phyloP scores from a whole-genome alignment of 2,329 filamentous ascomycete genomes.

The Ophiostoma australiae region DNA sequence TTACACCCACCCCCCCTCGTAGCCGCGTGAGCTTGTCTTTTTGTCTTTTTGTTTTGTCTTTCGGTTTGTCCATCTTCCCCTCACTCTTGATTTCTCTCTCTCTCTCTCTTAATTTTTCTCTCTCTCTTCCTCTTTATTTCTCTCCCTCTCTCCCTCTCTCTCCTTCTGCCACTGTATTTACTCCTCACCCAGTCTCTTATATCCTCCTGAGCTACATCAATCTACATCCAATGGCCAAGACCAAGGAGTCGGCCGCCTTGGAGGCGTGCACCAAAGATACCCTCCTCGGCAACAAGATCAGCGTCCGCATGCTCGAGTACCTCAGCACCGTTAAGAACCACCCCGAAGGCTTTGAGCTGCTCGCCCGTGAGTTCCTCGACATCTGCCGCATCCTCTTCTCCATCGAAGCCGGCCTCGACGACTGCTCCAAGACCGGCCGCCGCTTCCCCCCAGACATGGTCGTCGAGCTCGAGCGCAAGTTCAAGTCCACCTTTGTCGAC shows the following conservation, averaged over 20 bases:
- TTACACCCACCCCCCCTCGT: background rate
- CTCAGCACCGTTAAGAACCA: slow-evolving; percentile 52
- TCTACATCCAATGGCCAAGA: slow-evolving; percentile 29
- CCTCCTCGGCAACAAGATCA: slow-evolving; percentile 57
- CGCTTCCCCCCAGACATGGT: slow-evolving; percentile 56
- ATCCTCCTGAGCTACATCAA: background rate
- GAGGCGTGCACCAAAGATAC: slow-evolving; percentile 56
- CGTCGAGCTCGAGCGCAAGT: slow-evolving; percentile 59
- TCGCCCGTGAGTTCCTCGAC: slow-evolving; percentile 63
- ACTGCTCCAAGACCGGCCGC: slow-evolving; percentile 43
- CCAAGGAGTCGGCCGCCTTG: slow-evolving; percentile 36
- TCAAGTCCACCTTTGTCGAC: slow-evolving; percentile 56
- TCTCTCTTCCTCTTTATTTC: background rate
- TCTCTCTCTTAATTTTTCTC: background rate
- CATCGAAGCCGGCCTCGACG: slow-evolving; percentile 61
- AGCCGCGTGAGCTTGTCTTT: slow-evolving; percentile 6
- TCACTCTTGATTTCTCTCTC: background rate
- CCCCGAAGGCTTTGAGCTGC: slow-evolving; percentile 51
- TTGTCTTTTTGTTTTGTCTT: background rate
- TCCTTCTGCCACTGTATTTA: background rate
- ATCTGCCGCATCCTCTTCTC: slow-evolving; percentile 61
- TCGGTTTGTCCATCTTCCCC: background rate
- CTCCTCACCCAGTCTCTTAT: background rate
- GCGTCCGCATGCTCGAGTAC: slow-evolving; percentile 61
- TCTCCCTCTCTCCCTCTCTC: background rate